Evolutionary conservation across 208 protist genomes (phyloP).

Genomic region (Trypanosomatidae sp.): DNA sequence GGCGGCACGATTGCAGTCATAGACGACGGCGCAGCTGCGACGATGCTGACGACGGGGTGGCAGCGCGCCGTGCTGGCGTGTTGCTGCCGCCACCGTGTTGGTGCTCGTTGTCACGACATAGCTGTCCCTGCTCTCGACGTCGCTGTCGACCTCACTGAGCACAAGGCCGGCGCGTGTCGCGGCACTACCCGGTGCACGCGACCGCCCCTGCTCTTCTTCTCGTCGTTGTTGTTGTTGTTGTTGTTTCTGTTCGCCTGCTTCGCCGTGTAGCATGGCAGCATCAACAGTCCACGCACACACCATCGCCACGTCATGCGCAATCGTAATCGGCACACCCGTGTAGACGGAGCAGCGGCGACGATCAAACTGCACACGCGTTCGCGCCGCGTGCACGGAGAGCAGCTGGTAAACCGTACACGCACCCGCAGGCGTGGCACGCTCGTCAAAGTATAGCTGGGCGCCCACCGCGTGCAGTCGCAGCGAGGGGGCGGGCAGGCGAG

Average conservation of each 20-base stretch:
- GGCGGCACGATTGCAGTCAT: slow-evolving; percentile 39
- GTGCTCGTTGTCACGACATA: neutral
- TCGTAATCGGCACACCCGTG: slow-evolving; percentile 22
- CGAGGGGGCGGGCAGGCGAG: slow-evolving; percentile 33
- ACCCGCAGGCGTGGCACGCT: slow-evolving; percentile 29
- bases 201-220: no score
- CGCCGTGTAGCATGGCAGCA: slow-evolving; percentile 3
- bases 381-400: slow-evolving; percentile 36
- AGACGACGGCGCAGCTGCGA: slow-evolving; percentile 51
- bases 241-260: no score
- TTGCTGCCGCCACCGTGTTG: neutral
- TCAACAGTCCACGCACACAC: slow-evolving; percentile 68
- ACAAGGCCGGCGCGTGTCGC: neutral
- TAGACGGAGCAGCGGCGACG: slow-evolving; percentile 22
- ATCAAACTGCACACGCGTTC: slow-evolving; percentile 37
- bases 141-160: neutral
- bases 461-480: slow-evolving; percentile 23
- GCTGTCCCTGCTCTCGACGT: neutral
- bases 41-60: no score
- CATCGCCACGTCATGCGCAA: slow-evolving; percentile 43
- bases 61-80: no score
- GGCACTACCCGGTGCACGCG: neutral
- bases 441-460: slow-evolving; percentile 72
- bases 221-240: no score
- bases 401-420: slow-evolving; percentile 53